These are phyloP conservation scores for Mycena galericulata DNA, from an alignment of 768 basidiomycete species.

Conservation along the genomic window DNA sequence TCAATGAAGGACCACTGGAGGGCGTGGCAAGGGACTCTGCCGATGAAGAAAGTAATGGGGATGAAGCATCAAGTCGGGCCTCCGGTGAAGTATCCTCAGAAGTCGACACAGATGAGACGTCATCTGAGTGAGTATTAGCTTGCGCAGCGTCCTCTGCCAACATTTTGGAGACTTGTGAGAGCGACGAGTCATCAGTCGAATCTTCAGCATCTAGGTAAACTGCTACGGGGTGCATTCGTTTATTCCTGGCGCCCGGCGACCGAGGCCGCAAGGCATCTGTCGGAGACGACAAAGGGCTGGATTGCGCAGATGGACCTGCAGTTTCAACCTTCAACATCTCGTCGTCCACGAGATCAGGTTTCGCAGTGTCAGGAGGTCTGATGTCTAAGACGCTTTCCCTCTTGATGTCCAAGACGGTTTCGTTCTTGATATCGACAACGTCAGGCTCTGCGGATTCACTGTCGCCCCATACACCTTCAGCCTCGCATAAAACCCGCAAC, in stretches of 20 bases:
- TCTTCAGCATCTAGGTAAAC: slow-evolving; percentile 26
- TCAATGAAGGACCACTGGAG: slow-evolving; percentile 30
- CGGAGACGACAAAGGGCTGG: slow-evolving; percentile 18
- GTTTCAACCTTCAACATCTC: background rate
- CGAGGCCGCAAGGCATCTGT: slow-evolving; percentile 20
- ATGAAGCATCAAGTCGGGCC: slow-evolving; percentile 31
- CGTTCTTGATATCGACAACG: slow-evolving; percentile 35
- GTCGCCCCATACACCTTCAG: slow-evolving; percentile 72
- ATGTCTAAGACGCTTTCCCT: slow-evolving; percentile 45
- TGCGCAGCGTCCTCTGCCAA: slow-evolving; percentile 20
- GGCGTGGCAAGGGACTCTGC: slow-evolving; percentile 35
- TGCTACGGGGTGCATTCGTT: slow-evolving; percentile 29
- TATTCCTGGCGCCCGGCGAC: slow-evolving; percentile 30
- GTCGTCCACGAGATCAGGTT: background rate
- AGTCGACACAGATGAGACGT: slow-evolving; percentile 33
- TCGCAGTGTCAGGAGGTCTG: slow-evolving; percentile 34
- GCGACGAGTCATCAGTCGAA: slow-evolving; percentile 24
- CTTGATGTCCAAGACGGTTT: slow-evolving; percentile 46
- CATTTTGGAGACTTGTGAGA: slow-evolving; percentile 29
- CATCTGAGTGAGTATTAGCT: slow-evolving; percentile 15
- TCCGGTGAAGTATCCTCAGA: slow-evolving; percentile 32
- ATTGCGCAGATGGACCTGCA: background rate
- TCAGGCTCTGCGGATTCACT: slow-evolving; percentile 35
- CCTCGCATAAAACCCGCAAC: slow-evolving; percentile 79
- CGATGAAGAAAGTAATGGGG: slow-evolving; percentile 37